A percentile compares a stretch with the other conserved stretches of the same genome.
phyloP scores from a whole-genome alignment of 495 filamentous ascomycete genomes.

The Neurospora terricola region DNA sequence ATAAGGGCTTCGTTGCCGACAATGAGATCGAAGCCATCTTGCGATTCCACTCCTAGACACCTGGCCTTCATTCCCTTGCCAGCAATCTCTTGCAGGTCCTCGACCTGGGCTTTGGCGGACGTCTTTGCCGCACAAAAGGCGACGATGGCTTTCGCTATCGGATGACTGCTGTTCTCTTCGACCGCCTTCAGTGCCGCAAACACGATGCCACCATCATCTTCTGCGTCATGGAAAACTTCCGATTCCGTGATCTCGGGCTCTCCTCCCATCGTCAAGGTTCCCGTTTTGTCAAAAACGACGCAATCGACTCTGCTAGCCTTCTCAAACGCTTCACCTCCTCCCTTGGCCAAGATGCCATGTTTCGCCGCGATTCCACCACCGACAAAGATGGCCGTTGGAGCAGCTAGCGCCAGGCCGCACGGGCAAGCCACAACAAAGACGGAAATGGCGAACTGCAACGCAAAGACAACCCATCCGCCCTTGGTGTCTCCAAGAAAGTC shows the following conservation, averaged over 20 bases:
- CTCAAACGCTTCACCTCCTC: slow-evolving; percentile 94
- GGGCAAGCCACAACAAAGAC: slow-evolving; percentile 95
- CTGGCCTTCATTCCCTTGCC: slow-evolving; percentile 72
- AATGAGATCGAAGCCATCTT: slow-evolving; percentile 49
- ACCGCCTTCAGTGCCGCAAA: slow-evolving; percentile 50
- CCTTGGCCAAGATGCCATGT: slow-evolving; percentile 83
- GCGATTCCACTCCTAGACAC: slow-evolving; percentile 37
- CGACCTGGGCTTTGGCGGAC: slow-evolving; percentile 20
- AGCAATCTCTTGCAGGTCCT: slow-evolving; percentile 60
- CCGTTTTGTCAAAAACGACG: slow-evolving; percentile 94
- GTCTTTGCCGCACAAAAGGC: slow-evolving; percentile 44
- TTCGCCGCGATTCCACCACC: slow-evolving; percentile 81
- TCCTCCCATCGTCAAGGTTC: slow-evolving; percentile 79
- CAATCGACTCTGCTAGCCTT: slow-evolving; percentile 79
- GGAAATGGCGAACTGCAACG: slow-evolving; percentile 83
- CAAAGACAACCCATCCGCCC: slow-evolving; percentile 80
- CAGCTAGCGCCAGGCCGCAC: slow-evolving; percentile 84
- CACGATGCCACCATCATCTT: slow-evolving; percentile 11
- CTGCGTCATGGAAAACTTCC: slow-evolving; percentile 29
- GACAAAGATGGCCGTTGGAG: slow-evolving; percentile 88
- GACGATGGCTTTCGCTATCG: slow-evolving; percentile 74
- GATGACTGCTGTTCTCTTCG: slow-evolving; percentile 80
- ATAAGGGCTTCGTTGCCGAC: slow-evolving; percentile 81
- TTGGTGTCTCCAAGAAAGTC: slow-evolving; percentile 56
- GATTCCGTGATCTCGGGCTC: slow-evolving; percentile 71